Evolutionary conservation across 331 rosid genomes (phyloP).

Genomic region (Telfairia occidentalis): DNA sequence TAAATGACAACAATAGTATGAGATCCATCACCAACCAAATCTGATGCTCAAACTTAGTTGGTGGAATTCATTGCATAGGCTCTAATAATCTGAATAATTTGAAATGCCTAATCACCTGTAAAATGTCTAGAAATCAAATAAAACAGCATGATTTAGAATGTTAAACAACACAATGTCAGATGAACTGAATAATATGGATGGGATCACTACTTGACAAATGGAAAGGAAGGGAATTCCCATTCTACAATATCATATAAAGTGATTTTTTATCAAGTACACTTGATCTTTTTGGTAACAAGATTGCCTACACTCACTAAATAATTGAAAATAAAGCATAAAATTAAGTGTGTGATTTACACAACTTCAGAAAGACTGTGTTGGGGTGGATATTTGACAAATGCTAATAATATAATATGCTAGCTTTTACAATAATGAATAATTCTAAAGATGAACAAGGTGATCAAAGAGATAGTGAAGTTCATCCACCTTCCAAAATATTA

Average conservation of each 20-base stretch:
- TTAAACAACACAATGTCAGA: background rate
- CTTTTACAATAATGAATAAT: conserved; percentile 4
- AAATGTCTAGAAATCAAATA: background rate
- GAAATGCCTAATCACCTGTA: conserved; percentile 2
- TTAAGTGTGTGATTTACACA: conserved; percentile 23
- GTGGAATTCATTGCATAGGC: background rate
- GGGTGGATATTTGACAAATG: conserved; percentile 10
- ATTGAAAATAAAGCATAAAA: conserved; percentile 4
- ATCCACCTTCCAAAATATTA: conserved; percentile 23
- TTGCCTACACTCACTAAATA: conserved; percentile 1
- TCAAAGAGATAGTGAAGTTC: background rate
- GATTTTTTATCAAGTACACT: conserved; percentile 2
- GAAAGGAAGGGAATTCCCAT: background rate
- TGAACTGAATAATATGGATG: background rate
- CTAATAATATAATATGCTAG: background rate
- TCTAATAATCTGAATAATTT: background rate
- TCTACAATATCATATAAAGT: conserved; percentile 4
- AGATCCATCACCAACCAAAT: background rate
- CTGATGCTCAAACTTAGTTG: background rate
- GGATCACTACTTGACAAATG: background rate
- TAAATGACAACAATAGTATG: background rate
- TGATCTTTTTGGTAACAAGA: background rate
- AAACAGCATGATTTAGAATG: background rate
- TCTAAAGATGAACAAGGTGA: conserved; percentile 9
- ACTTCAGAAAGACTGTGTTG: conserved; percentile 18